Evolutionary conservation across 2,329 filamentous ascomycete genomes (phyloP), one percentile per base, ranked within the genome.

Genomic region (Didymella segeticola): DNA sequence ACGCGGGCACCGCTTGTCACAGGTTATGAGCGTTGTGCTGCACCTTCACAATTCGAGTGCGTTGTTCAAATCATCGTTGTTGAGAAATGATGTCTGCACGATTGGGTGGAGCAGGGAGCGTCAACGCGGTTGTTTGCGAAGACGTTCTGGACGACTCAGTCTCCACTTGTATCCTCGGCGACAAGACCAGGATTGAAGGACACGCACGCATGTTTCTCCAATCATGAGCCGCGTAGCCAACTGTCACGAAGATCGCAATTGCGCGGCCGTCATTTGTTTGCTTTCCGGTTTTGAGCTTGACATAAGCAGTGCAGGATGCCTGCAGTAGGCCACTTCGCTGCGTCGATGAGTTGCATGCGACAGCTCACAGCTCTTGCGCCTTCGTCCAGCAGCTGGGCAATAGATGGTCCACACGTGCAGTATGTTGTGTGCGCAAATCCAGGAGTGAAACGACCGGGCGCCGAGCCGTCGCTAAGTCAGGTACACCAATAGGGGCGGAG

Each of bases 231-330:
- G 14, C 17, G 41, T 53, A 53, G 56, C 48, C 64, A 64, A 63
- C 62, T 52, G 47, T 38, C 47, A 41, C 52, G 67, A 51, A 58
- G 59, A 70, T 70, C 61, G 51, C 56, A 67, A 70, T 71, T 70
- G 66, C 67, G 67, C 60, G 63, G 60, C 60, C 57, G 54, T 57
- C 50, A 41, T 56, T 42, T 56, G 49, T 42, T 39, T 53, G 43
- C 29, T 43, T 50, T 27, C n/a, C 27, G 43, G 47, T 46, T 47
- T 42, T 34, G 47, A 34, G 38, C 46, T 25, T 31, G 26, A 23
- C 43, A 31, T 47, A 57, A 23, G 33, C 42, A 19, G 22, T 39
- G 22, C 29, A 38, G 25, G 23, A 22, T 25, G 14, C 53, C 14
- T 43, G 20, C 53, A 34, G 48, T 10, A 41, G 45, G 47, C 50